These are phyloP conservation scores for Hydnomerulius pinastri DNA, from an alignment of 768 basidiomycete genomes.

Conservation along the genomic window DNA sequence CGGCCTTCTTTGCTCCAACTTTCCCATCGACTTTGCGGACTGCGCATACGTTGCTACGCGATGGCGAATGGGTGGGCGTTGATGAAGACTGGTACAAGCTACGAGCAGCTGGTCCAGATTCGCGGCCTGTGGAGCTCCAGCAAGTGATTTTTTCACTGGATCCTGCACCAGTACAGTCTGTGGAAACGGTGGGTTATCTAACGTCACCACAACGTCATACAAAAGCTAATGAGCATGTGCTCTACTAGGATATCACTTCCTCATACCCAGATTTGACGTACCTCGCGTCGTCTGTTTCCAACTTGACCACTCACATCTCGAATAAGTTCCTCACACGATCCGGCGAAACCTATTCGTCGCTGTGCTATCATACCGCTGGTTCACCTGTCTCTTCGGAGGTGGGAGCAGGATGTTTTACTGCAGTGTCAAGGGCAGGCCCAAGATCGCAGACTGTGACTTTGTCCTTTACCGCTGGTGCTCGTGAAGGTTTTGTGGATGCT, in stretches of 20 bases:
- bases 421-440: constrained; percentile 33
- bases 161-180: constrained; percentile 28
- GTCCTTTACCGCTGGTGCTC: constrained; percentile 49
- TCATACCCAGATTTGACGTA: constrained; percentile 41
- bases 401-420: constrained; percentile 43
- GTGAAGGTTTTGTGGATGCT: constrained; percentile 52
- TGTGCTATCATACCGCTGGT: constrained; percentile 48
- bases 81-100: constrained; percentile 53
- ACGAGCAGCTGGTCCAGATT: constrained; percentile 27
- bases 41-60: constrained; percentile 53
- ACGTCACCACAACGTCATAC: background rate
- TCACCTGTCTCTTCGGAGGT: constrained; percentile 12
- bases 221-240: constrained; percentile 7
- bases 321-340: constrained; percentile 40
- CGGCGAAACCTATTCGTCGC: constrained; percentile 48
- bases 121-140: constrained; percentile 64
- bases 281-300: constrained; percentile 44
- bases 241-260: constrained; percentile 28
- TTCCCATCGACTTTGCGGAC: constrained; percentile 52
- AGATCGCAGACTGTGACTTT: constrained; percentile 48
- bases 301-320: constrained; percentile 53
- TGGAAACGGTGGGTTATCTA: constrained; percentile 35
- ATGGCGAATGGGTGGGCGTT: constrained; percentile 65
- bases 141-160: constrained; percentile 68
- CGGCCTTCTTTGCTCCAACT: constrained; percentile 69